These are phyloP conservation scores for Fusarium zealandicum DNA, from an alignment of 2,329 filamentous ascomycete genomes.

Conservation along the genomic window DNA sequence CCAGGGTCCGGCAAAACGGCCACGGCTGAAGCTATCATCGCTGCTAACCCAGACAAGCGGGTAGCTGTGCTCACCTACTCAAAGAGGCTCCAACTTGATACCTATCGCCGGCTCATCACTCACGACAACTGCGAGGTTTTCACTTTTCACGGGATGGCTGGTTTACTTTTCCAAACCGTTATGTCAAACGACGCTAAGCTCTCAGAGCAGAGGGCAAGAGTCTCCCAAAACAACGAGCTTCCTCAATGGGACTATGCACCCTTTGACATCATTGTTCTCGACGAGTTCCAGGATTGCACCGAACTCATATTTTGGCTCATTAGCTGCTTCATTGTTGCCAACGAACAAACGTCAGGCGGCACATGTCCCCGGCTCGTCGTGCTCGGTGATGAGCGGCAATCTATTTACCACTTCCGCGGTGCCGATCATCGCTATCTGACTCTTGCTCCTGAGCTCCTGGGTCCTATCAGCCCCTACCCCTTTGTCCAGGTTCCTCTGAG, in stretches of 20 bases:
- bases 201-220: conserved; percentile 5
- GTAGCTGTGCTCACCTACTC: conserved; percentile 41
- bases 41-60: conserved; percentile 29
- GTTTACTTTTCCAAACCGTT: conserved; percentile 26
- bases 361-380: conserved; percentile 36
- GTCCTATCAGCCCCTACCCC: conserved; percentile 30
- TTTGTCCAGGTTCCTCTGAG: conserved; percentile 29
- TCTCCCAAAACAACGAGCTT: conserved; percentile 4
- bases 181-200: conserved; percentile 32
- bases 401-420: conserved; percentile 41
- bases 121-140: conserved; percentile 31
- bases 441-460: conserved; percentile 33
- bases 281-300: conserved; percentile 46
- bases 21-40: conserved; percentile 42
- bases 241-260: conserved; percentile 34
- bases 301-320: conserved; percentile 39
- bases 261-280: conserved; percentile 44
- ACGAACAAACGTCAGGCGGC: conserved; percentile 22
- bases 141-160: conserved; percentile 41
- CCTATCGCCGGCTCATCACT: conserved; percentile 28
- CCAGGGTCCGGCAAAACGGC: conserved; percentile 46
- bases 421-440: conserved; percentile 43
- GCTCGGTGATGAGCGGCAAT: conserved; percentile 44
- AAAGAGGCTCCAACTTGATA: conserved; percentile 40
- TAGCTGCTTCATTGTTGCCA: conserved; percentile 36